Base-by-base conservation (phyloP, 2,329 filamentous ascomycete genomes). In the Scedosporium aurantiacum region DNA sequence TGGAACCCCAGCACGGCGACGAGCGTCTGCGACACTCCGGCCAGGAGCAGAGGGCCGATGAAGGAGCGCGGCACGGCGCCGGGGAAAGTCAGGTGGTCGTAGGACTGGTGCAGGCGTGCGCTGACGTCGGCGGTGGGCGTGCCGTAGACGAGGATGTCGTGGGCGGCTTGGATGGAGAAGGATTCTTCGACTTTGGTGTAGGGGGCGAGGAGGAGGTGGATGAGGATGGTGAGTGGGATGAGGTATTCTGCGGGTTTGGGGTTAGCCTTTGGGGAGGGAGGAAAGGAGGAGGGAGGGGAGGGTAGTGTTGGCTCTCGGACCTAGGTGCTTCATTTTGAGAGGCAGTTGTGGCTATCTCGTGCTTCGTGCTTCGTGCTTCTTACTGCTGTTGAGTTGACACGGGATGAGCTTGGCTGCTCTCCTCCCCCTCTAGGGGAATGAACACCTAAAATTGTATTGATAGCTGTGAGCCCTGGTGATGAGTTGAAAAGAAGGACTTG, bases 101-200 rank as follows among this genome's bases (percentile, higher is more conserved):
- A 99, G 58, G 83, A 76, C 3, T 78, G 70, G 16, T 78, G 79
- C 16, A 94, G 75, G 45, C 78, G 81, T 12, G 78, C 71, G 59
- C 76, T 70, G 16, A 81, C 71, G 66, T 86, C 78, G n/a, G 61
- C 47, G 1, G 78, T 80, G 0, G 90, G 90, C 1, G 90, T 84
- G 25, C 91, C 91, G 71, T 94, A 91, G 43, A 83, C 82, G 63
- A 96, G 74, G 41, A 99, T 88, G 72, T 99, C 94, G 73, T 97
- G 94, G 2, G 86, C 83, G 5, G 94, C 94, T 73, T 99, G 94
- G 63, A 97, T 85, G 72, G 96, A 96, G 82, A 99, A 97, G 0
- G 93, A 97, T 74, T 99, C 94, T 73, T 99, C 94, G 63, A 99
- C 94, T 74, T 99, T 99, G 62, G 92, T 97, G 76, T 95, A 93